phyloP scores from a whole-genome alignment of 805 yeast species.

The Teunomyces panamensis region DNA sequence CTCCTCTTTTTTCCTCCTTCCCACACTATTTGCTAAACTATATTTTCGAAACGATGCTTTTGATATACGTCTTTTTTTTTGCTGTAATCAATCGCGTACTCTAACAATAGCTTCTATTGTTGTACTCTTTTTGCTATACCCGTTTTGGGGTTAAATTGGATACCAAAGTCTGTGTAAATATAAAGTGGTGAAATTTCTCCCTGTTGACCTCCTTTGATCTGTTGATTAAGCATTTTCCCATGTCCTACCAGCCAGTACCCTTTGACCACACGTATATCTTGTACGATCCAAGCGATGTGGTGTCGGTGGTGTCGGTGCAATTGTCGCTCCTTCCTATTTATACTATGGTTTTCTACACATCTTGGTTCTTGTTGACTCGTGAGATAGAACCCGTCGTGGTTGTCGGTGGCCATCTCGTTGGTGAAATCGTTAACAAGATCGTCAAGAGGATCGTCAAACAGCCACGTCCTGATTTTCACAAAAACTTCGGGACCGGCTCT shows the following conservation, averaged over 20 bases:
- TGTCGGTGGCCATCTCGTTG: conserved; percentile 80
- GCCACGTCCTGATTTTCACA: conserved; percentile 67
- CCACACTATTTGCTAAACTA: no score
- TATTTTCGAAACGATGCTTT: not conserved
- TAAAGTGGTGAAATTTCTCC: conserved; percentile 1
- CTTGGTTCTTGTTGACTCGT: conserved; percentile 79
- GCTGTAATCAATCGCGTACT: not conserved
- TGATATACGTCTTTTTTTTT: not conserved
- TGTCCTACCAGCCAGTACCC: conserved; percentile 42
- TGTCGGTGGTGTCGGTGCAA: conserved; percentile 64
- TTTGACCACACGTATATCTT: conserved; percentile 85
- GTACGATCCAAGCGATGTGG: conserved; percentile 62
- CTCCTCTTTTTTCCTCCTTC: no score
- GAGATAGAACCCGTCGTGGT: conserved; percentile 83
- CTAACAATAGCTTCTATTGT: not conserved
- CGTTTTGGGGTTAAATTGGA: not conserved
- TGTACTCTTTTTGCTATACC: not conserved
- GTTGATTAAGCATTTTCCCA: not conserved
- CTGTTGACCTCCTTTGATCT: conserved; percentile 4
- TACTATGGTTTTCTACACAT: conserved; percentile 70
- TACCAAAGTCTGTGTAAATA: not conserved
- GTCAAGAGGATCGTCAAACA: conserved; percentile 63
- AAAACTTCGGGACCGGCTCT: conserved; percentile 43
- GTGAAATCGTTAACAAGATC: conserved; percentile 69
- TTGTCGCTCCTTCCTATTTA: conserved; percentile 80